Evolutionary conservation across 192 early-diverging fungal genomes (phyloP).

Genomic region (Gaertneriomyces sp.): DNA sequence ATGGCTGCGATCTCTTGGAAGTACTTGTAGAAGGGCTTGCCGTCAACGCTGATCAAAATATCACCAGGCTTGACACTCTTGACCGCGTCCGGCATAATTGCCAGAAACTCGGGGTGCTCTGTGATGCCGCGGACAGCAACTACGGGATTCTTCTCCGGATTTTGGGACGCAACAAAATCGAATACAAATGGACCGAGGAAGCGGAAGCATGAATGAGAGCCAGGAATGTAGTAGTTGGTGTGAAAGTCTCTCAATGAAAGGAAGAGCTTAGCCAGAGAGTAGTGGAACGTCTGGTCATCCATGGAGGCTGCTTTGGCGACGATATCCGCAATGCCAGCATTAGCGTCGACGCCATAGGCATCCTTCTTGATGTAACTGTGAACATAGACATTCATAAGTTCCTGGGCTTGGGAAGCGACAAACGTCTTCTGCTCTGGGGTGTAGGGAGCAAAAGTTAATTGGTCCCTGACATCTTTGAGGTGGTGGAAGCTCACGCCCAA

Average conservation of each 20-base stretch:
- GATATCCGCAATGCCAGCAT: slow-evolving; percentile 10
- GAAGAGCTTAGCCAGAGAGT: slow-evolving; percentile 17
- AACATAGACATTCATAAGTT: slow-evolving; percentile 1
- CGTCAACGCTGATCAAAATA: slow-evolving; percentile 12
- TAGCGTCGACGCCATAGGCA: slow-evolving; percentile 20
- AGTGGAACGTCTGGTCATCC: slow-evolving; percentile 27
- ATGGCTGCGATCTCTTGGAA: neutral
- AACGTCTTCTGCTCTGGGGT: slow-evolving; percentile 7
- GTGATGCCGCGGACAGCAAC: slow-evolving; percentile 7
- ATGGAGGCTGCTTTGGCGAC: slow-evolving; percentile 14
- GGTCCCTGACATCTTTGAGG: slow-evolving; percentile 1
- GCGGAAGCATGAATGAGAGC: slow-evolving; percentile 13
- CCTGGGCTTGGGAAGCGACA: slow-evolving; percentile 10
- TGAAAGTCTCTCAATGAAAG: slow-evolving; percentile 26
- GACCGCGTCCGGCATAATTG: neutral
- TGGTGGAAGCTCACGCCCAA: neutral
- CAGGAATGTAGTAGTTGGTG: slow-evolving; percentile 28
- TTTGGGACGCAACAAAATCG: slow-evolving; percentile 12
- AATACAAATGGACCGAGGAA: slow-evolving; percentile 8
- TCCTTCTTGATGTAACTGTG: slow-evolving; percentile 5
- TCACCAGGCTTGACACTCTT: slow-evolving; percentile 11
- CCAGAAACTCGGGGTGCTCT: neutral
- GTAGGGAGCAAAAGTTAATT: slow-evolving; percentile 11
- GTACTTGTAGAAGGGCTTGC: slow-evolving; percentile 12
- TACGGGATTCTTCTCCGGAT: slow-evolving; percentile 13